A percentile compares a stretch with the other conserved stretches of the same genome.
phyloP scores from a whole-genome alignment of 139 green algal species.

The Micractinium conductrix region DNA sequence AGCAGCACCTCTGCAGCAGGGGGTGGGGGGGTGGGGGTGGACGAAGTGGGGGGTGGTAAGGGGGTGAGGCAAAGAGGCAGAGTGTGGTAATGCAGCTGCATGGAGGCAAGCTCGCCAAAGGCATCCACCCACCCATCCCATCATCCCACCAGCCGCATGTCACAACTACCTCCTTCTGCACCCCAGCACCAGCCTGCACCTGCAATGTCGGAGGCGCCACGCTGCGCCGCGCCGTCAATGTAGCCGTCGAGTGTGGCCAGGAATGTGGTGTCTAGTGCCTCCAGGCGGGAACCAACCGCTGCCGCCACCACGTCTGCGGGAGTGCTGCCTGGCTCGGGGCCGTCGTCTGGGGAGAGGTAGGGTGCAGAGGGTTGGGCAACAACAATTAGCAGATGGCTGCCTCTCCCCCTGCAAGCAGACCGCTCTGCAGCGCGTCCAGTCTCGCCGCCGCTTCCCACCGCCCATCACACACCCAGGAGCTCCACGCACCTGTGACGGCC shows the following conservation, averaged over 20 bases:
- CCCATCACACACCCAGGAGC: too few relatives aligned
- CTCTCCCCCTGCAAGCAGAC: background rate
- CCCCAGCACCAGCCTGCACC: background rate
- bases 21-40: background rate
- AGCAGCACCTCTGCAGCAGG: slow-evolving; percentile 17
- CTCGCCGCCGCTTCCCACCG: too few relatives aligned
- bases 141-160: background rate
- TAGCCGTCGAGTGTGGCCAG: slow-evolving; percentile 3
- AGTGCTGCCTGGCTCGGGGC: background rate
- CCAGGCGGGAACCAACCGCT: background rate
- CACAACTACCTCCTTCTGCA: too few relatives aligned
- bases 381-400: background rate
- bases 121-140: background rate
- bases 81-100: background rate
- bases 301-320: background rate
- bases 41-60: background rate
- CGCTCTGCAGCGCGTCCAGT: too few relatives aligned
- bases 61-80: background rate
- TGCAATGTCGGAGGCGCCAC: background rate
- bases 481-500: slow-evolving; percentile 22
- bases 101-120: background rate
- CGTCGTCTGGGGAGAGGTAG: too few relatives aligned
- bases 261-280: slow-evolving; percentile 7
- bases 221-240: background rate
- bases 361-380: background rate